phyloP scores from a whole-genome alignment of 225 moss, liverwort and hornwort species.

The Physcomitrium patens region DNA sequence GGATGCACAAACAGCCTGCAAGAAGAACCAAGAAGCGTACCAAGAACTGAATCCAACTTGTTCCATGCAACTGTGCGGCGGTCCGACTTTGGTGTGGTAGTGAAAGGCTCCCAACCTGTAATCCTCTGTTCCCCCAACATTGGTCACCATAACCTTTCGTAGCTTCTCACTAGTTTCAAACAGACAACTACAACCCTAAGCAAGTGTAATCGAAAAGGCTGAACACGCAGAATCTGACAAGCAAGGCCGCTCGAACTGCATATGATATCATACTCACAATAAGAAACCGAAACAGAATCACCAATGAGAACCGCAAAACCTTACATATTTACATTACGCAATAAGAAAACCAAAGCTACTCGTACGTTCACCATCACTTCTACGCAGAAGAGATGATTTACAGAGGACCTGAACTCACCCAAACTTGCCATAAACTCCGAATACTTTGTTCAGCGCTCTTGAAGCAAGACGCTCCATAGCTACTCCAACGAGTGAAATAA shows the following conservation, averaged over 20 bases:
- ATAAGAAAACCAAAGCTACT: neutral
- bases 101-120: conserved; percentile 72
- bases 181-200: neutral
- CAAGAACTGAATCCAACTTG: conserved; percentile 68
- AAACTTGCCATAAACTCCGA: conserved; percentile 70
- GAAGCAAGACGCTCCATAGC: conserved; percentile 52
- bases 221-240: conserved; percentile 8
- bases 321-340: too few species aligned
- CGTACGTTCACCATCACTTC: neutral
- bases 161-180: conserved; percentile 18
- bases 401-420: conserved; percentile 49
- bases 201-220: neutral
- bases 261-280: neutral
- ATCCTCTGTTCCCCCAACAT: conserved; percentile 62
- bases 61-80: conserved; percentile 65
- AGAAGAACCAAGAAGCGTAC: conserved; percentile 37
- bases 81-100: conserved; percentile 60
- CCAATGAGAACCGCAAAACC: neutral
- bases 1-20: conserved; percentile 13
- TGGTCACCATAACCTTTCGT: conserved; percentile 31
- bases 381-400: neutral
- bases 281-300: neutral
- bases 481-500: conserved; percentile 66
- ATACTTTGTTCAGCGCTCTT: conserved; percentile 65
- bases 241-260: neutral